Conservation (phyloP, 106 monocot species). For the Dendrobium officinale region DNA sequence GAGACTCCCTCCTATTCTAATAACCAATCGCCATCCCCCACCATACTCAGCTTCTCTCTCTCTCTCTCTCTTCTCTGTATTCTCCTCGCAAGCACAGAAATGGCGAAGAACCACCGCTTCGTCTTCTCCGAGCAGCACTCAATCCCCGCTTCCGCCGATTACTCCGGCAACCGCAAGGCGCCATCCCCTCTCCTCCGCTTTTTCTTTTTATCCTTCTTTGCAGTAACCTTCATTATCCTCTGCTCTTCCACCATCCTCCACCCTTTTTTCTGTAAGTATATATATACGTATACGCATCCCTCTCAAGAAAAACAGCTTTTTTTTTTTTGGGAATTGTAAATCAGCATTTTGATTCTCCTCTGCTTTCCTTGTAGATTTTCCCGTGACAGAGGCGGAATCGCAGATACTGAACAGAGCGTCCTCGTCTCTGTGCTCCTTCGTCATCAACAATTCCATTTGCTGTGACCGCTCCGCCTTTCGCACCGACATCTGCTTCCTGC, state of each 20-base stretch:
- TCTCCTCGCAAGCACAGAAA: not conserved
- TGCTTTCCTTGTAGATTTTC: not conserved
- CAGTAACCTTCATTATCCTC: conserved; percentile 6
- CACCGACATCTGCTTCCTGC: conserved; percentile 59
- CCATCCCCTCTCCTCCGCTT: not conserved
- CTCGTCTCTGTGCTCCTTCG: conserved; percentile 16
- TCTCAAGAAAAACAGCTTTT: not conserved
- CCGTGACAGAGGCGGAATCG: not conserved
- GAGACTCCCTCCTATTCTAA: too few relatives aligned
- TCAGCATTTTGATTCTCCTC: not conserved
- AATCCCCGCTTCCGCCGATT: not conserved
- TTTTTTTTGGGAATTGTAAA: too few relatives aligned
- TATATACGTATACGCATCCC: not conserved
- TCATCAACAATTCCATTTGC: conserved; percentile 30
- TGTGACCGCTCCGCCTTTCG: conserved; percentile 53
- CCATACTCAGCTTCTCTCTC: not conserved
- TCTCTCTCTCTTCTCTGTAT: not conserved
- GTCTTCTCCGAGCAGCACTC: not conserved
- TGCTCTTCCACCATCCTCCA: not conserved
- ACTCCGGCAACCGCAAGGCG: not conserved
- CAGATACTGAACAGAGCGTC: not conserved
- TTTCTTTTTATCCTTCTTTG: conserved; percentile 3
- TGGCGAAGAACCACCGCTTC: not conserved
- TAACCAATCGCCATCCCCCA: too few relatives aligned
- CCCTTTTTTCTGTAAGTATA: not conserved